Base-by-base conservation (phyloP, 2,329 filamentous ascomycete genomes). In the Sclerotinia minor region DNA sequence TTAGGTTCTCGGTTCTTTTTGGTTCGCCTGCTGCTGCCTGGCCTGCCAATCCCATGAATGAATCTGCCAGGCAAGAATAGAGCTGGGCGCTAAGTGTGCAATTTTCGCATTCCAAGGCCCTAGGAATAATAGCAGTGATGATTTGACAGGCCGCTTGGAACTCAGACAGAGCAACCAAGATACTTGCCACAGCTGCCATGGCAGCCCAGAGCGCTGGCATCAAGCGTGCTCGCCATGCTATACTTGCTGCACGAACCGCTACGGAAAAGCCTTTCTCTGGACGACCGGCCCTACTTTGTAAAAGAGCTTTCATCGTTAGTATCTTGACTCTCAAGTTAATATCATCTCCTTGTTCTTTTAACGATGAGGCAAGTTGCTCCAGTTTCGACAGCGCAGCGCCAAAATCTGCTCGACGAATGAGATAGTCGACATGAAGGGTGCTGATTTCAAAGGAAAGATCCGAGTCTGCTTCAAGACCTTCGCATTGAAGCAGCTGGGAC, bases 231-330 rank as follows among this genome's bases (percentile, higher is more conserved):
- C 84, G 82, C 77, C 87, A 83, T 1, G 88, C 85, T 47, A 88
- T 85, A 70, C 82, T 85, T 24, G 87, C 87, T 21, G 89, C 89
- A 65, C 88, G 80, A 70, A 91, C 80, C 6, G 86, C 86, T 17
- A 91, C 80, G 11, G 87, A 89, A 75, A 92, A 89, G 0, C 85
- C 89, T 71, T 86, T 85, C 69, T 88, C 83, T 0, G 88, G 82
- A 54, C 86, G 83, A 1, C 85, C 86, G 19, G 82, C 82, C 71
- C 83, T 84, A n/a, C 83, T 81, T 72, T 88, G 85, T 17, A 91
- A 80, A 11, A 81, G 79, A 0, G 86, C 86, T 79, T 91, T 91
- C 60, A 86, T 78, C 17, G 84, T 82, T 52, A 91, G 82, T 4
- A 90, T 80, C 58, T 84, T 84, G 35, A 90, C 79, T 58, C 87